Evolutionary conservation across 148 eudicot genomes (phyloP).

Genomic region (Fallopia convolvulus): DNA sequence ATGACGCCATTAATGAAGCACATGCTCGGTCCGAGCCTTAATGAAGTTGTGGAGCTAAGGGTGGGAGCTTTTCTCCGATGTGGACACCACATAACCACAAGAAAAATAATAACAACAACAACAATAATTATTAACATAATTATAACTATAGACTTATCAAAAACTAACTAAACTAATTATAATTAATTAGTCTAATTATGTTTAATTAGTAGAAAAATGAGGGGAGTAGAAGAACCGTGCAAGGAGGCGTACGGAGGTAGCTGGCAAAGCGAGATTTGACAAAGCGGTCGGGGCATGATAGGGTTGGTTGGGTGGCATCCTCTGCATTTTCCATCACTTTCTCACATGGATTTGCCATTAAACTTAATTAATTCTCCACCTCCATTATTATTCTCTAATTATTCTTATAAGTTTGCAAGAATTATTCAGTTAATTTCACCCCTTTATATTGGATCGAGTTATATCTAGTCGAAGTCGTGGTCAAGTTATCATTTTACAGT

Average conservation of each 20-base stretch:
- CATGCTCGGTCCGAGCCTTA: background rate
- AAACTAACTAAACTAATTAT: background rate
- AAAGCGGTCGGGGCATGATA: background rate
- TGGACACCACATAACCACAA: background rate
- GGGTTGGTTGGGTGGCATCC: constrained; percentile 7
- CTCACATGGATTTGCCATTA: background rate
- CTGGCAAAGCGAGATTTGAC: constrained; percentile 2
- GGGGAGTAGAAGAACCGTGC: background rate
- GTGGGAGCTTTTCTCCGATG: background rate
- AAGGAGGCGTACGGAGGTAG: background rate
- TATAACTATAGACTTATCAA: too few species aligned
- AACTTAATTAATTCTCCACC: background rate
- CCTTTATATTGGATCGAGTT: too few species aligned
- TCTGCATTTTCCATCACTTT: background rate
- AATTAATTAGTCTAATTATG: background rate
- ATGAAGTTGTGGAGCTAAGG: background rate
- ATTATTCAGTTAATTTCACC: too few species aligned
- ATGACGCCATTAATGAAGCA: background rate
- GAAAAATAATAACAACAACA: background rate
- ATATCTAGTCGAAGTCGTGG: too few species aligned
- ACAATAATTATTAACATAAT: too few species aligned
- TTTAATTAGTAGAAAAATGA: too few species aligned
- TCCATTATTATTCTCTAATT: background rate
- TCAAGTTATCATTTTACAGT: too few species aligned
- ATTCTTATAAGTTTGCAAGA: background rate